Evolutionary conservation across 257 asterid genomes (phyloP), one percentile per base, ranked within the genome.

Genomic region (Linderniella brevidens): DNA sequence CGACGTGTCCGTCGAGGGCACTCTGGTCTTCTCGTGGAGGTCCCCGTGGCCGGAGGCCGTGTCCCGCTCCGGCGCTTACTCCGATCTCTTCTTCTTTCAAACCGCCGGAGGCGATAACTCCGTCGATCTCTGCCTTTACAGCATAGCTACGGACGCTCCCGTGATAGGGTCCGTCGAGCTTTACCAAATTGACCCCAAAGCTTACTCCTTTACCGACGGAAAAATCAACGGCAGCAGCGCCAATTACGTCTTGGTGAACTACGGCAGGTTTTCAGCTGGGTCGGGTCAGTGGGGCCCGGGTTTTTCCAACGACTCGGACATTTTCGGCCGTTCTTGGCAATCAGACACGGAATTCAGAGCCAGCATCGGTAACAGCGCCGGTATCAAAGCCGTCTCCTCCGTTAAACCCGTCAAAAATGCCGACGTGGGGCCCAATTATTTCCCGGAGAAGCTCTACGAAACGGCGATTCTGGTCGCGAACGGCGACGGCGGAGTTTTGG

Each of bases 261-360:
- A 90, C 48, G 96, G 92, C 5, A 53, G 99, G 13, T 77, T 90
- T 38, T 77, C 94, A 0, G 64, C 83, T 48, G 94, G 96, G 38
- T 77, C 99, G 50, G 83, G 55, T 29, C 80, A 79, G 56, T 90
- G 99, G 99, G 96, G 96, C 0, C 86, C 92, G 11, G 96, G 96
- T 0, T 81, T 90, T 58, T 81, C 67, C 35, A 85, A 81, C 35
- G 99, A 90, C 49, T 71, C 92, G 0, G 99, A 90, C 53, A 36
- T 59, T 18, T 79, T 90, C 35, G 83, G 92, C 41, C 74, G 96
- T 13, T 65, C 93, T 0, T 90, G 99, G 99, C 76, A 66, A 48
- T 79, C 96, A 0, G 99, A 75, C 17, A 16, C 75, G 1, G 65
- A 53, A 1, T 77, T 65, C 64, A 58, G 87, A 43, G 49, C 48